Evolutionary conservation across 2,329 filamentous ascomycete genomes (phyloP).

Genomic region (Grosmannia clavigera): DNA sequence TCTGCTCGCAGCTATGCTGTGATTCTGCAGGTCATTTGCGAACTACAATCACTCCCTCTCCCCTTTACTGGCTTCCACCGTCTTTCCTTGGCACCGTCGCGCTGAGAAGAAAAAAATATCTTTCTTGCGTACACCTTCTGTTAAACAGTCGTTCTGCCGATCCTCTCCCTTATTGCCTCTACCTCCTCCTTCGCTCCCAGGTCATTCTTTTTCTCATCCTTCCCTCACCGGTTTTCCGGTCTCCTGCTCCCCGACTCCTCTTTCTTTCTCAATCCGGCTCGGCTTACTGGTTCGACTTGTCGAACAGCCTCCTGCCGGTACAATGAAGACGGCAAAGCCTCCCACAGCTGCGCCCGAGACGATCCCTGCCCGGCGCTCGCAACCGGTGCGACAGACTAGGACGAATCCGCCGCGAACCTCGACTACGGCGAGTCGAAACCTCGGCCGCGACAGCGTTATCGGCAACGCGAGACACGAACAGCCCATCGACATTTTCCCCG

Average conservation of each 20-base stretch:
- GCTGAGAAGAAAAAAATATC: background rate
- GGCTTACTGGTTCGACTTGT: constrained; percentile 1
- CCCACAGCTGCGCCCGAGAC: constrained; percentile 26
- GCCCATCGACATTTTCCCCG: constrained; percentile 55
- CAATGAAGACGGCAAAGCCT: constrained; percentile 45
- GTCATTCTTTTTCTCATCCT: background rate
- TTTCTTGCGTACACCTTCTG: background rate
- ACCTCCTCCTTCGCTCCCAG: background rate
- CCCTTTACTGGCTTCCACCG: background rate
- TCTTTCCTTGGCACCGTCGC: background rate
- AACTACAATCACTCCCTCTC: background rate
- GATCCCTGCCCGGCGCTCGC: constrained; percentile 25
- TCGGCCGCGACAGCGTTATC: constrained; percentile 25
- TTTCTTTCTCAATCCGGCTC: background rate
- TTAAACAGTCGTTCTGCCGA: background rate
- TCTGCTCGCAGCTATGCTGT: constrained; percentile 2
- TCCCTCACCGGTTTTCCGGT: background rate
- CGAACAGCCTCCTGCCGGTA: constrained; percentile 6
- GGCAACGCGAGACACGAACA: constrained; percentile 36
- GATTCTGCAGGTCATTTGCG: background rate
- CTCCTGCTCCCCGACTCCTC: background rate
- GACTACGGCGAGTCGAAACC: constrained; percentile 27
- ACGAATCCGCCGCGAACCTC: constrained; percentile 49
- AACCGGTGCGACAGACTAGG: constrained; percentile 16
- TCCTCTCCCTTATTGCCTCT: background rate